Evolutionary conservation across 139 green algal genomes (phyloP).

Genomic region (Nannochloris sp.): DNA sequence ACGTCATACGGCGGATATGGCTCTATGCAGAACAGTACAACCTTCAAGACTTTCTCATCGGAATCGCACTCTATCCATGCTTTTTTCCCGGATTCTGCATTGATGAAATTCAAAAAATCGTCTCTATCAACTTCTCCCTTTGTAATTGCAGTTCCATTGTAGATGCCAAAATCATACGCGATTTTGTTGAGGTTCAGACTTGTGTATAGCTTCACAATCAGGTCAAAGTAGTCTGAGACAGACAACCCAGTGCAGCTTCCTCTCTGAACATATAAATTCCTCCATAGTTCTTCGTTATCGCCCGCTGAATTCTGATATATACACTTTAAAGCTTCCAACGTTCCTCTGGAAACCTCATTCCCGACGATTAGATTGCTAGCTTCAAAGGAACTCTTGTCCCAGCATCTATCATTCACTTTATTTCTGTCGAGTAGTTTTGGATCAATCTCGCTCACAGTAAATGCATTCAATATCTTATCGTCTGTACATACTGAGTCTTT

Average conservation of each 20-base stretch:
- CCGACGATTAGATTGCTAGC: not conserved
- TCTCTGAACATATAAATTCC: not conserved
- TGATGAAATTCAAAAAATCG: not conserved
- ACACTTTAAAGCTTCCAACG: not conserved
- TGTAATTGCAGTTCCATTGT: not conserved
- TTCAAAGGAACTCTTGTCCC: not conserved
- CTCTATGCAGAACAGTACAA: not conserved
- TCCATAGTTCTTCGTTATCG: not conserved
- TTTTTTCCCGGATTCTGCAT: not conserved
- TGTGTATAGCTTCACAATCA: not conserved
- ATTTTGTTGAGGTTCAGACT: not conserved
- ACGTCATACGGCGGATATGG: not conserved
- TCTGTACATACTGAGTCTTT: not conserved
- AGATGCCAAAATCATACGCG: not conserved
- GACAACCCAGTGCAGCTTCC: not conserved
- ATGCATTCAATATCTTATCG: not conserved
- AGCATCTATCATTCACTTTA: not conserved
- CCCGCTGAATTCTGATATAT: not conserved
- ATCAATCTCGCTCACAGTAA: not conserved
- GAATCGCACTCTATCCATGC: not conserved
- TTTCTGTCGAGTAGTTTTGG: not conserved
- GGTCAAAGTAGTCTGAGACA: not conserved
- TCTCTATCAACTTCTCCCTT: not conserved
- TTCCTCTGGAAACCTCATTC: not conserved
- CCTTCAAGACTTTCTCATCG: not conserved